These are phyloP conservation scores for Lachancea kluyveri DNA, from an alignment of 805 yeast genomes.

Conservation along the genomic window DNA sequence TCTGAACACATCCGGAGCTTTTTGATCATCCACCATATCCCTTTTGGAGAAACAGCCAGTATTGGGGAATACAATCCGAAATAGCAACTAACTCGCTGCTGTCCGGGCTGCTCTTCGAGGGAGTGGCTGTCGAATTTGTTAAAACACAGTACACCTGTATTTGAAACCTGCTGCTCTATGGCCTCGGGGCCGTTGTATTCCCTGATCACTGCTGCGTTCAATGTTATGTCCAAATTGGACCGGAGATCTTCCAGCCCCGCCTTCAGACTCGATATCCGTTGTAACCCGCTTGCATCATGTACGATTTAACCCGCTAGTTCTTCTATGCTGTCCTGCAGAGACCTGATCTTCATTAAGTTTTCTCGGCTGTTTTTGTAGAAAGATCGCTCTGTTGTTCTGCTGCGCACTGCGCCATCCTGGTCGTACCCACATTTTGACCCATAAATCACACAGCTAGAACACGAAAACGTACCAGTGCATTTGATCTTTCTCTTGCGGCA, in stretches of 20 bases:
- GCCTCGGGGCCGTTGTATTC: conserved; percentile 5
- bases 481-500: conserved; percentile 52
- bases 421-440: conserved; percentile 9
- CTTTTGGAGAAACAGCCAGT: conserved; percentile 8
- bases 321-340: neutral
- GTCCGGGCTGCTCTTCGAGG: no score
- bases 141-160: conserved; percentile 5
- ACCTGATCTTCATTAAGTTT: neutral
- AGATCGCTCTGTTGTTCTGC: neutral
- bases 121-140: neutral
- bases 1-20: conserved; percentile 7
- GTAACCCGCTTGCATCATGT: conserved; percentile 5
- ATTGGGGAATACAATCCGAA: conserved; percentile 13
- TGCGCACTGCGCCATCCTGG: no score
- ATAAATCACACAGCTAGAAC: conserved; percentile 36
- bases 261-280: conserved; percentile 7
- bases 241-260: conserved; percentile 3
- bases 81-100: conserved; percentile 2
- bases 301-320: conserved; percentile 3
- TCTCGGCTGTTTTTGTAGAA: neutral
- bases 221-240: conserved; percentile 3
- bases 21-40: conserved; percentile 12
- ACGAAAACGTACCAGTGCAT: conserved; percentile 50
- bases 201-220: conserved; percentile 11
- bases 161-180: no score